Base-by-base conservation (phyloP, 2,329 filamentous ascomycete species). In the Hypoxylon sp. region DNA sequence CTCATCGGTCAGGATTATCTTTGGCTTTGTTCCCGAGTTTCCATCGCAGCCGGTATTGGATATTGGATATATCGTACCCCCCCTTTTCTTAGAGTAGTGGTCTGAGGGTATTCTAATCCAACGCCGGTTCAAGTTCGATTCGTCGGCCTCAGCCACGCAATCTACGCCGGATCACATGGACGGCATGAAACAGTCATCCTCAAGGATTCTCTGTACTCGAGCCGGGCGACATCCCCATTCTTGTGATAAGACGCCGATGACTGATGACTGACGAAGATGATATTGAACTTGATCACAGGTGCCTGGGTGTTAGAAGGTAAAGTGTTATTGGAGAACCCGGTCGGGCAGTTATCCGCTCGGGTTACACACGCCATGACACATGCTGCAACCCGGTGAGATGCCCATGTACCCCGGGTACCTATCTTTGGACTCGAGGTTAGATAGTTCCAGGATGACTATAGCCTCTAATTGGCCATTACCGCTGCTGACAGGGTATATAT, bases 241-340 rank as follows among this genome's bases (percentile, higher is more conserved):
- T 37, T 60, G 65, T 71, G 66, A 71, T 61, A 44, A 44, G 37
- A 48, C 46, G 55, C 56, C 55, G 53, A 62, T 64, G 68, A 68
- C 63, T 30, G 27, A 58, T 33, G 6, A 57, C 37, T 54, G 25
- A 58, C 44, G 17, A 35, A 54, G 49, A 35, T 48, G 30, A 60
- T 35, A 50, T 35, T 37, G 30, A 59, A 48, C 31, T 54, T 57
- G 60, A 59, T 64, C 68, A 70, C 63, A 63, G 31, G 61, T 37
- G 37, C 42, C n/a, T 55, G 35, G 33, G 27, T 69, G 48, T 68
- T 53, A 54, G 20, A 55, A 54, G 48, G 22, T 35, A 30, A 44
- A 48, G 35, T 14, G 20, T 46, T 50, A 51, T 57, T 49, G 58
- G 64, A 58, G 50, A 61, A 61, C 27, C 56, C 58, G 58, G 55